These are phyloP conservation scores for Choanephora cucurbitarum DNA, from an alignment of 371 early-diverging fungal genomes.

Conservation along the genomic window DNA sequence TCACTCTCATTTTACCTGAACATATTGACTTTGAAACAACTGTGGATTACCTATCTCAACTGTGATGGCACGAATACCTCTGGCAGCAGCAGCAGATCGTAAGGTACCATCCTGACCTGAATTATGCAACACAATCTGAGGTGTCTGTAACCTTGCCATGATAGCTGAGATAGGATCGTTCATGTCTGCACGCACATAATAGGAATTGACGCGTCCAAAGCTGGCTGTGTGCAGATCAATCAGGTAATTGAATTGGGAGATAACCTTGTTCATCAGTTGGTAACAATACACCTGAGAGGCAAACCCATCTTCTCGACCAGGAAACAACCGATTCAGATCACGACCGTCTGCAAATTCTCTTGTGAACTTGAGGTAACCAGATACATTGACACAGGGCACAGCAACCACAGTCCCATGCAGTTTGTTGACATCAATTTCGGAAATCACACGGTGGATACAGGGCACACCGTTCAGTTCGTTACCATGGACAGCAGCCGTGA, in stretches of 20 bases:
- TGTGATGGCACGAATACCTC: constrained; percentile 85
- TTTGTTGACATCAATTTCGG: constrained; percentile 72
- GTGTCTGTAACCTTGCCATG: constrained; percentile 86
- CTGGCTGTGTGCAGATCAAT: constrained; percentile 91
- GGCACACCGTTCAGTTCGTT: constrained; percentile 93
- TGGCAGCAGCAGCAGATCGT: constrained; percentile 79
- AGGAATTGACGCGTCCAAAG: constrained; percentile 83
- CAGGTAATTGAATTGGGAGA: constrained; percentile 78
- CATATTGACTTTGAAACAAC: constrained; percentile 72
- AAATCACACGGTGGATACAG: constrained; percentile 78
- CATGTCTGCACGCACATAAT: constrained; percentile 89
- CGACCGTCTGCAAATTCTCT: constrained; percentile 83
- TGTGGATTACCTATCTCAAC: constrained; percentile 86
- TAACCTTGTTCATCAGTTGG: constrained; percentile 76
- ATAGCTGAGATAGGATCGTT: constrained; percentile 71
- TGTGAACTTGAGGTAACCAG: constrained; percentile 77
- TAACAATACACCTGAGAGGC: constrained; percentile 83
- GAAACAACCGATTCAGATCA: constrained; percentile 87
- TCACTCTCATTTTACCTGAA: constrained; percentile 61
- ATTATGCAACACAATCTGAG: constrained; percentile 68
- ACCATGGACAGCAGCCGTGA: constrained; percentile 86
- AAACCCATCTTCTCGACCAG: constrained; percentile 72
- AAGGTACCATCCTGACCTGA: constrained; percentile 62
- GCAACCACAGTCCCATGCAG: constrained; percentile 87
- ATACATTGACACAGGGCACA: constrained; percentile 85